Evolutionary conservation across 1,139 yeast genomes (phyloP), one percentile per base, ranked within the genome.

Genomic region (Protomyces gravidus): DNA sequence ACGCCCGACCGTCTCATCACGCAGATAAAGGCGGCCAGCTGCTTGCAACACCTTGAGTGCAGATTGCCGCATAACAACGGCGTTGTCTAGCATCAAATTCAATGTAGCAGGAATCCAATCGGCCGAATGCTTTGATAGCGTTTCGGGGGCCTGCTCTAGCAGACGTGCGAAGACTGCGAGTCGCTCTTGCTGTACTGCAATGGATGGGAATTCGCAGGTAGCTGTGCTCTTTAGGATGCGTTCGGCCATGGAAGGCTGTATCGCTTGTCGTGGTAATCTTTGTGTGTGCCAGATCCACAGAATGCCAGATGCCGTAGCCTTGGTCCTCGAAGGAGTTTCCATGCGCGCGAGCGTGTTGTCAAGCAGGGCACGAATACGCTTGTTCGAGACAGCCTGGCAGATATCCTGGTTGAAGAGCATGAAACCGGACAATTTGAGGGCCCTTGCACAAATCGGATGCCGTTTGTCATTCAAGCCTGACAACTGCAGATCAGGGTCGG

Each of bases 381-480:
- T 52, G n/a, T 55, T 27, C 19, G 64, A 62, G 4, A 65, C 56
- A n/a, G 33, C 25, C 2, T 51, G 45, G 17, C 61, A 62, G 9
- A 65, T 32, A 11, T 40, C 26, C n/a, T 52, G 58, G 23, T 60
- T 42, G 25, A 59, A 55, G 7, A 63, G 59, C 25, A 65, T 46
- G n/a, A 48, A 45, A 9, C 61, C 61, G 26, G 65, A 62, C 3
- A 65, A 42, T 46, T 61, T 65, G 40, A 65, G 50, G 5, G 64
- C 59, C 23, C 49, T 51, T 25, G 57, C 28, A 15, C 36, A 51
- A 3, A 57, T 27, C 17, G 60, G 59, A 28, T 25, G 27, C 30
- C 45, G 39, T 46, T 63, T 56, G 52, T 33, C 25, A 9, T 26
- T 17, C 15, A 13, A 13, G 17, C 15, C 36, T 13, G 36, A 30